Conservation (phyloP, 208 protist species). For the Leishmania arabica region DNA sequence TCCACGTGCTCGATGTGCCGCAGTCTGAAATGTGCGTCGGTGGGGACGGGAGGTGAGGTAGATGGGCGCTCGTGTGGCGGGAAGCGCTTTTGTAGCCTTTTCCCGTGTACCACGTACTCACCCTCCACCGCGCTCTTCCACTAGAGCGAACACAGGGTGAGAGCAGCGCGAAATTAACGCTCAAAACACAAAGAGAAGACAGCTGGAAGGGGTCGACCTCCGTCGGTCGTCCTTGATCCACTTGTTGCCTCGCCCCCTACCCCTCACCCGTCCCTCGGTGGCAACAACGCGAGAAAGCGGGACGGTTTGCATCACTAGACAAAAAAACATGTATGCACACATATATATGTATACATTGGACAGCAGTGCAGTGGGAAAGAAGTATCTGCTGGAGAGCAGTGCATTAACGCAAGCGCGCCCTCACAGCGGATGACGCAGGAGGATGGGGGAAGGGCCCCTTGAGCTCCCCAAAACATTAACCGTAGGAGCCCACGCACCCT, state of each 20-base stretch:
- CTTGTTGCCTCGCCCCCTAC: not conserved
- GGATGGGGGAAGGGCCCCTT: not conserved
- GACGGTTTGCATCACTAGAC: not conserved
- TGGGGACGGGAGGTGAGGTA: not conserved
- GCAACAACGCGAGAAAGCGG: not conserved
- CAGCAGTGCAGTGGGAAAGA: not conserved
- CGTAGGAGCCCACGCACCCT: not conserved
- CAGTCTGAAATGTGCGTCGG: not conserved
- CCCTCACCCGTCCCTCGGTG: not conserved
- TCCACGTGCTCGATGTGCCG: not conserved
- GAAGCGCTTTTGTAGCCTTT: not conserved
- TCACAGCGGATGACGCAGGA: not conserved
- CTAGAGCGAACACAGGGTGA: not conserved
- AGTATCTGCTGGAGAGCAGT: not conserved
- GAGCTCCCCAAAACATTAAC: not conserved
- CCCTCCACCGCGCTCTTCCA: not conserved
- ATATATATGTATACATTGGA: not conserved
- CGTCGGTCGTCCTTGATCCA: not conserved
- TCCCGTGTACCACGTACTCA: not conserved
- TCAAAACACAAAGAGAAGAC: no score
- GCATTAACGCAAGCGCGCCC: not conserved
- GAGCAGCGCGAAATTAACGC: not conserved
- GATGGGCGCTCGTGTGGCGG: not conserved
- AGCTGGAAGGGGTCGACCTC: not conserved
- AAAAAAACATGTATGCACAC: not conserved